Conservation (phyloP, 1,284 basidiomycete genomes). For the Paramarasmius palmivorus region DNA sequence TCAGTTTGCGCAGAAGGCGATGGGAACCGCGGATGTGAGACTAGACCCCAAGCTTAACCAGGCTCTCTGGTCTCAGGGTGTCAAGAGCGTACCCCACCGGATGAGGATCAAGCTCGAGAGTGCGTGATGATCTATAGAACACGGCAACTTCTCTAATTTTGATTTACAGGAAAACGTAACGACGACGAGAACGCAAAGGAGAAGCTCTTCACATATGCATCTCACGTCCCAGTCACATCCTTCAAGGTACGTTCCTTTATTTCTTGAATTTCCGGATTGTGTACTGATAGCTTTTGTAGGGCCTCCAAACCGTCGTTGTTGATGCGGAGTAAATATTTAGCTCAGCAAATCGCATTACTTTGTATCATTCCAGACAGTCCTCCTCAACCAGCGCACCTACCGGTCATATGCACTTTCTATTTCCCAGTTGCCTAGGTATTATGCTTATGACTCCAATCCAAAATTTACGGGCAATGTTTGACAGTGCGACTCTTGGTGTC, state of each 20-base stretch:
- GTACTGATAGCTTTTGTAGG: not conserved
- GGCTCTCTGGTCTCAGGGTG: slow-evolving; percentile 85
- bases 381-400: not conserved
- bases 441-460: too few relatives aligned
- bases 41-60: slow-evolving; percentile 94
- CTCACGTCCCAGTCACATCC: slow-evolving; percentile 74
- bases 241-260: slow-evolving; percentile 72
- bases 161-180: slow-evolving; percentile 74
- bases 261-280: not conserved
- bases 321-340: too few relatives aligned
- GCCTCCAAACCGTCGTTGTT: too few relatives aligned
- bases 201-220: slow-evolving; percentile 93
- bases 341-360: not conserved
- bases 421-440: too few relatives aligned
- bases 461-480: too few relatives aligned
- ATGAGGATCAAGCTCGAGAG: slow-evolving; percentile 92
- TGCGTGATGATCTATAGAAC: slow-evolving; percentile 46
- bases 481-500: too few relatives aligned
- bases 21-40: slow-evolving; percentile 92
- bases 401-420: too few relatives aligned
- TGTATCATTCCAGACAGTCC: not conserved
- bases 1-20: slow-evolving; percentile 87
- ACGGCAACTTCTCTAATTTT: not conserved
- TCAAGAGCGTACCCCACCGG: slow-evolving; percentile 90
- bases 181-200: slow-evolving; percentile 97